Conservation (phyloP, 1,139 yeast species). For the Scheffersomyces lignicola region DNA sequence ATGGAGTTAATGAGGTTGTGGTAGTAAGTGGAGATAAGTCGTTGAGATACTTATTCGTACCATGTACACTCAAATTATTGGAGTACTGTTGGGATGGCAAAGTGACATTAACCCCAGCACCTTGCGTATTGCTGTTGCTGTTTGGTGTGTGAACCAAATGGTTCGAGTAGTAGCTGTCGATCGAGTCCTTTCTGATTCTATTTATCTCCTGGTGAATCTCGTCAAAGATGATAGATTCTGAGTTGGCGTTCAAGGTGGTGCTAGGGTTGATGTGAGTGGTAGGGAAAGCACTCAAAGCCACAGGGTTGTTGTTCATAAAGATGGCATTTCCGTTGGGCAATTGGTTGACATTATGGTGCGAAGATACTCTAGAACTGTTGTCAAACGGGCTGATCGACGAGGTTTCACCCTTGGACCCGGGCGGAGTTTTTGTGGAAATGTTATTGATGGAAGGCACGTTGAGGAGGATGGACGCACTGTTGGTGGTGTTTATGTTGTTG, state of each 20-base stretch:
- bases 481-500: slow-evolving; percentile 8
- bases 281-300: slow-evolving; percentile 1
- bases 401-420: slow-evolving; percentile 6
- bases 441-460: slow-evolving; percentile 4
- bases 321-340: slow-evolving; percentile 5
- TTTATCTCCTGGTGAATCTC: slow-evolving; percentile 3
- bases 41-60: slow-evolving; percentile 12
- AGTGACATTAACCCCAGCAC: slow-evolving; percentile 6
- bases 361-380: slow-evolving; percentile 12
- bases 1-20: slow-evolving; percentile 46
- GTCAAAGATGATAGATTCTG: slow-evolving; percentile 1
- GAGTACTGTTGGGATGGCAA: slow-evolving; percentile 6
- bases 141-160: slow-evolving; percentile 13
- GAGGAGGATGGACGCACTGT: slow-evolving; percentile 5
- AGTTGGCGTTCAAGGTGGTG: neutral
- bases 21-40: slow-evolving; percentile 49
- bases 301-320: slow-evolving; percentile 5
- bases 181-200: slow-evolving; percentile 16
- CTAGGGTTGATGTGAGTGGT: neutral
- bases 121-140: slow-evolving; percentile 8
- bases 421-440: slow-evolving; percentile 6
- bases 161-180: slow-evolving; percentile 18
- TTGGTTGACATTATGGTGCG: slow-evolving; percentile 9
- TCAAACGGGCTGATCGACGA: slow-evolving; percentile 12
- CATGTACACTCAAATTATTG: slow-evolving; percentile 6